These are phyloP conservation scores for Moringa oleifera DNA, from an alignment of 345 rosid species.

Conservation along the genomic window DNA sequence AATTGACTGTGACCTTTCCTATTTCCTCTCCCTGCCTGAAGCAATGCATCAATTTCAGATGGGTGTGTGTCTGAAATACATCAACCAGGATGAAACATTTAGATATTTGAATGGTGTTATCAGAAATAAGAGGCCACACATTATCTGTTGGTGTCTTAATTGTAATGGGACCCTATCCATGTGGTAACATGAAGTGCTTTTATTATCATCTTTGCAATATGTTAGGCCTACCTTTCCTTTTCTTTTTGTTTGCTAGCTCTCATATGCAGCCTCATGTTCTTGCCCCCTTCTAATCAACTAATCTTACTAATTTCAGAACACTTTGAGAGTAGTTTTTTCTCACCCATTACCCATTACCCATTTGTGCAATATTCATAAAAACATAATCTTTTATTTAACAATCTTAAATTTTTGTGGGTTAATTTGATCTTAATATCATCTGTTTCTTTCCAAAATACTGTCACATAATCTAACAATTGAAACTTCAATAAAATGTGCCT, in stretches of 20 bases:
- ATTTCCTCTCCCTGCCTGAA: neutral
- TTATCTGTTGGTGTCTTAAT: neutral
- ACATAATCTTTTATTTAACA: too few species aligned
- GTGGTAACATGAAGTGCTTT: slow-evolving; percentile 11
- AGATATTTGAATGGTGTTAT: slow-evolving; percentile 13
- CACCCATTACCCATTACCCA: too few species aligned
- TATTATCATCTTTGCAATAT: neutral
- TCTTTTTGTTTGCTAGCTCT: neutral
- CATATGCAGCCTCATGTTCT: slow-evolving; percentile 1
- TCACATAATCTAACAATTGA: too few species aligned
- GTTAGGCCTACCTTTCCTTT: slow-evolving; percentile 1
- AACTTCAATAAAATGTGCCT: too few species aligned
- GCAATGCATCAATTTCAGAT: neutral
- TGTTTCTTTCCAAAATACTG: too few species aligned
- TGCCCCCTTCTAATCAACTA: neutral
- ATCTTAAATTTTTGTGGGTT: too few species aligned
- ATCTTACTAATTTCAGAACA: too few species aligned
- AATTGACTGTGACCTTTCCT: neutral
- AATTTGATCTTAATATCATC: too few species aligned
- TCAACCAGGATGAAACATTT: slow-evolving; percentile 11
- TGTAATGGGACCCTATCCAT: slow-evolving; percentile 30
- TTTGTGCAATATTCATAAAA: too few species aligned
- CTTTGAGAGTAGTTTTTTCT: too few species aligned
- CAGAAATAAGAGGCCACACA: slow-evolving; percentile 8
- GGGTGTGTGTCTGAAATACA: slow-evolving; percentile 8